These are phyloP conservation scores for Penicillium egyptiacum DNA, from an alignment of 495 filamentous ascomycete species.

Conservation along the genomic window DNA sequence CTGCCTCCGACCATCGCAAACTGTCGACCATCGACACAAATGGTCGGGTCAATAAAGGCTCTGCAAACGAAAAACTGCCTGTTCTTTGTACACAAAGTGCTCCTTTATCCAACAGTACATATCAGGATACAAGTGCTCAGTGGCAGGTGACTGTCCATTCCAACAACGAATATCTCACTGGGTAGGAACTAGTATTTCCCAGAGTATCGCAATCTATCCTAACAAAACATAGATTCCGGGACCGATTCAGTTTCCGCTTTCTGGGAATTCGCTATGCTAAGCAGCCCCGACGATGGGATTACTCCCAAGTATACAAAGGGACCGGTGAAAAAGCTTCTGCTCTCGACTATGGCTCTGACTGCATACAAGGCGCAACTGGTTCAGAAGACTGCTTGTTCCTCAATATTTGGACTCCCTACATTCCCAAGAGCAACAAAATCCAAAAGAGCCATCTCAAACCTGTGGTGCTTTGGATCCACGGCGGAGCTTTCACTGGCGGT, in stretches of 20 bases:
- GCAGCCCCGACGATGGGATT: constrained; percentile 22
- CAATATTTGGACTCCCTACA: constrained; percentile 50
- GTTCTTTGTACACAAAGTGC: constrained; percentile 26
- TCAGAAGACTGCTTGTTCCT: constrained; percentile 41
- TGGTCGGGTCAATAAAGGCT: constrained; percentile 14
- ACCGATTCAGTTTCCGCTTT: constrained; percentile 28
- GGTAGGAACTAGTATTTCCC: constrained; percentile 9
- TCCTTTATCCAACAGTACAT: constrained; percentile 17
- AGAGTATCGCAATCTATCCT: not conserved
- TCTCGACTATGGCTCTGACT: constrained; percentile 23
- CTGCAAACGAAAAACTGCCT: constrained; percentile 13
- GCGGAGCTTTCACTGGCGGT: constrained; percentile 47
- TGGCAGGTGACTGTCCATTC: constrained; percentile 26
- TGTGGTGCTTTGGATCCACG: constrained; percentile 51
- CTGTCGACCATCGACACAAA: constrained; percentile 16
- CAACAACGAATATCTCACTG: constrained; percentile 22
- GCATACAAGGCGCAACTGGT: constrained; percentile 21
- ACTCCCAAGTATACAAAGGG: constrained; percentile 23
- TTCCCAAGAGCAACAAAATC: constrained; percentile 31
- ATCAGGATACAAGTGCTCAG: constrained; percentile 14
- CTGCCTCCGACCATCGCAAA: constrained; percentile 10
- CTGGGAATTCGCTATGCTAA: constrained; percentile 27
- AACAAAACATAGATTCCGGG: constrained; percentile 22
- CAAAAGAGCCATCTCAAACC: constrained; percentile 32
- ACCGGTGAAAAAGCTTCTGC: constrained; percentile 14